Evolutionary conservation across 495 filamentous ascomycete genomes (phyloP), one percentile per base, ranked within the genome.

Genomic region (Aspergillus homomorphus): DNA sequence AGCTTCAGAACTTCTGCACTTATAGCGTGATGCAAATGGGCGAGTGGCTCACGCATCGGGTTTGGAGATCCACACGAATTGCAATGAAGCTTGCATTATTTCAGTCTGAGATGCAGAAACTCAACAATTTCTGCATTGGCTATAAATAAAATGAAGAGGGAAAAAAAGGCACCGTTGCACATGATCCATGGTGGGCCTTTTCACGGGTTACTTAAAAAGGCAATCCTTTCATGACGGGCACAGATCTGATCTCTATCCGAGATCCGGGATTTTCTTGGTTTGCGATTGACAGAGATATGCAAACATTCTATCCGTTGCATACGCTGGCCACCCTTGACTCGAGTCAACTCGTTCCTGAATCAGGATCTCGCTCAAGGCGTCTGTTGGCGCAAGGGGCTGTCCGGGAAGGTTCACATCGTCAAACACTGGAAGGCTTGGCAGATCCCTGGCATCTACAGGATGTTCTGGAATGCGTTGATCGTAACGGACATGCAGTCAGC

Each of bases 151-250:
- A 38, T 38, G 15, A 38, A 38, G 33, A 5, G 33, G 33, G 15
- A 38, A 5, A 30, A 60, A 60, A 60, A 60, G 12, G 46, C 58
- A 56, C 42, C 26, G 19, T 23, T 19, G 45, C 58, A 60, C 58
- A 51, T 60, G 58, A 60, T 56, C 48, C 23, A 28, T 30, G 51
- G 45, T 55, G 45, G 53, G 58, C 43, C 58, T 50, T 49, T n/a
- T 51, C 45, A 51, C 58, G 58, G 58, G 23, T 51, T 60, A 52
- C 58, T 48, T 22, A 30, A 56, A 50, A 2, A 45, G 58, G 58
- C n/a, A 56, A 56, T 20, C 53, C 22, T 22, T 15, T 14, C 48
- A 4, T 51, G 24, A n/a, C 4, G 8, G 43, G 10, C 46, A 3
- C 9, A 21, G 46, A 50, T 1, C 0, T 5, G 46, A 26, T 7